Percentiles rank a stretch among this genome's conserved stretches.
Evolutionary conservation across 371 early-diverging fungal species (phyloP).

Genomic region (Actinomucor elegans): DNA sequence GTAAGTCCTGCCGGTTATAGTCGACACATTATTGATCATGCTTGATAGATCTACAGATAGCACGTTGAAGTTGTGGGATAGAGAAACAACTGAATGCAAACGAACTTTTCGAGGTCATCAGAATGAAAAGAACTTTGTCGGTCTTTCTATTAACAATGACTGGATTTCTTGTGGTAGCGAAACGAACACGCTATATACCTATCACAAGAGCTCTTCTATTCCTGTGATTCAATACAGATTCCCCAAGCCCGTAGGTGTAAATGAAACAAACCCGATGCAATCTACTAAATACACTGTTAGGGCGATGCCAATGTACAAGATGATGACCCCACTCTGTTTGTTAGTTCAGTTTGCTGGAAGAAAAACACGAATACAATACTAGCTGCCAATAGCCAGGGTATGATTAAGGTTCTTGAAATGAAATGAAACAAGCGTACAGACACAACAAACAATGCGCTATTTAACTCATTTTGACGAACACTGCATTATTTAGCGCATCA

Average conservation of each 20-base stretch:
- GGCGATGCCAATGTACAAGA: too few relatives aligned
- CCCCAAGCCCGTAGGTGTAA: constrained; percentile 54
- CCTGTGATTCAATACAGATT: constrained; percentile 78
- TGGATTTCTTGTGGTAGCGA: constrained; percentile 94
- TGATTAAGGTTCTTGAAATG: constrained; percentile 70
- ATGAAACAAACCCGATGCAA: too few relatives aligned
- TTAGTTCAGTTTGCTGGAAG: constrained; percentile 91
- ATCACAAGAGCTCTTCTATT: constrained; percentile 67
- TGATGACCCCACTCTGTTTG: too few relatives aligned
- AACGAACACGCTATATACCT: constrained; percentile 82
- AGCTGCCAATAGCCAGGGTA: constrained; percentile 90
- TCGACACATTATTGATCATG: too few relatives aligned
- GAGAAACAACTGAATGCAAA: constrained; percentile 50
- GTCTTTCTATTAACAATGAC: constrained; percentile 73
- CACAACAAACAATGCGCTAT: too few relatives aligned
- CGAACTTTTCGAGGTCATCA: constrained; percentile 80
- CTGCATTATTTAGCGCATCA: constrained; percentile 2
- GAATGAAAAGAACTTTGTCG: constrained; percentile 96
- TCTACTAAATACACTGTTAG: too few relatives aligned
- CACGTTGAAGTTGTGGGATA: constrained; percentile 84
- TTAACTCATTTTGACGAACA: constrained; percentile 4
- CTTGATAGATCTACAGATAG: constrained; percentile 84
- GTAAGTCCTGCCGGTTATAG: constrained; percentile 21
- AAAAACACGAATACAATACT: constrained; percentile 69
- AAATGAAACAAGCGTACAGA: constrained; percentile 12